phyloP scores from a whole-genome alignment of 148 eudicot genomes.

The Salicornia ramosissima region DNA sequence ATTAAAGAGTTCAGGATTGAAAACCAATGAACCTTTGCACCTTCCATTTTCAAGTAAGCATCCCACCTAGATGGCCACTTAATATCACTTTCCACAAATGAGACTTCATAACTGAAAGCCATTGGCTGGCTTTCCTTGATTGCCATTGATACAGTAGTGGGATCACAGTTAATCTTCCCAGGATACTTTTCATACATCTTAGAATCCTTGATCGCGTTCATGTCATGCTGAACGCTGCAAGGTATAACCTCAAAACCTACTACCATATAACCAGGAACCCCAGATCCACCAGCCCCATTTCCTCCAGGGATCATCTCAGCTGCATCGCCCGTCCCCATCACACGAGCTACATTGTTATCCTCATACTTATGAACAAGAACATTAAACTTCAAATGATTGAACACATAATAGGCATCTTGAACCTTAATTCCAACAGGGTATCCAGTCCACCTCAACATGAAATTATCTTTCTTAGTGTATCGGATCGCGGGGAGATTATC shows the following conservation, averaged over 20 bases:
- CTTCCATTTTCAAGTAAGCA: conserved; percentile 88
- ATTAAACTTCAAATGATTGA: conserved; percentile 69
- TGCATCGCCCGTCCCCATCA: conserved; percentile 74
- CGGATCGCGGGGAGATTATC: conserved; percentile 82
- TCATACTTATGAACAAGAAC: conserved; percentile 75
- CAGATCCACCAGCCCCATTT: conserved; percentile 34
- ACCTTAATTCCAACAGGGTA: conserved; percentile 68
- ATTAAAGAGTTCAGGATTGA: conserved; percentile 76
- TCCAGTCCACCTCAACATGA: conserved; percentile 64
- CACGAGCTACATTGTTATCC: conserved; percentile 68
- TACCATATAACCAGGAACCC: conserved; percentile 55
- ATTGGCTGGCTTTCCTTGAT: conserved; percentile 56
- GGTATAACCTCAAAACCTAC: conserved; percentile 79
- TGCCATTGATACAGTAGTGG: conserved; percentile 46
- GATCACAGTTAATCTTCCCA: conserved; percentile 52
- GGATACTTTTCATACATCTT: conserved; percentile 62
- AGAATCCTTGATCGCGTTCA: conserved; percentile 42
- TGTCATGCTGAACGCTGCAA: conserved; percentile 52
- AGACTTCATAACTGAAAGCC: conserved; percentile 59
- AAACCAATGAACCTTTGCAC: conserved; percentile 89
- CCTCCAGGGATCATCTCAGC: conserved; percentile 59
- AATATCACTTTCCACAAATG: conserved; percentile 67
- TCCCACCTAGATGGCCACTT: conserved; percentile 97
- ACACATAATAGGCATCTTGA: conserved; percentile 56
- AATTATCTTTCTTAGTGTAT: conserved; percentile 55